Evolutionary conservation across 495 filamentous ascomycete species (phyloP), one percentile per base, ranked within the genome.

Genomic region (Hypoxylon perforatum): DNA sequence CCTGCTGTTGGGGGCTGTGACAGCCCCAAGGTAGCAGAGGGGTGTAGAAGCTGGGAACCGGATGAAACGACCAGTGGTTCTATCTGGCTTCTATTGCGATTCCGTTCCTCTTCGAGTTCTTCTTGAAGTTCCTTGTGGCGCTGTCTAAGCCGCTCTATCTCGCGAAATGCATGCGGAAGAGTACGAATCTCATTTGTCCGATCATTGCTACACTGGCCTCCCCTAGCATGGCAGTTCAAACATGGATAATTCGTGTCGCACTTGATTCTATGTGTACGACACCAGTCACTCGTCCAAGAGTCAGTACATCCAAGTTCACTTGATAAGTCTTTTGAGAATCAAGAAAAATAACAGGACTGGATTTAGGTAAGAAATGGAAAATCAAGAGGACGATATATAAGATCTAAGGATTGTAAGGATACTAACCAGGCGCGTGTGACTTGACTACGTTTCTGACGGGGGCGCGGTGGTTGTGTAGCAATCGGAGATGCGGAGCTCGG

Each of bases 171-270:
- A 17, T 76, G 76, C 17, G 77, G 71, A 35, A 77, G 68, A 6
- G 81, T 78, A 11, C 66, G 62, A 3, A 70, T 57, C 51, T 78
- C 74, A 19, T 50, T 57, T 33, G 64, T 60, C 18, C 73, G 71
- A 12, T 55, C 74, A 54, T 78, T 80, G 54, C 71, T 78, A 65
- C 77, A 82, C 15, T 72, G 62, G n/a, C 62, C 74, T 7, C 81
- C 80, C 71, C 75, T 73, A 18, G 19, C 75, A 39, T 75, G 64
- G 56, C 82, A 84, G 59, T 84, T 83, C 7, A 53, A 60, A 59
- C 83, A 85, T 7, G 80, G 82, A 25, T 72, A 61, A 22, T 70
- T 63, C 41, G 74, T 76, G 63, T 85, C 80, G 56, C 81, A 84
- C 55, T 80, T 83, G 64, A 80, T 76, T 7, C 81, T 73, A 49